phyloP scores from a whole-genome alignment of 306 rosid genomes.

The Vigna hirtella region DNA sequence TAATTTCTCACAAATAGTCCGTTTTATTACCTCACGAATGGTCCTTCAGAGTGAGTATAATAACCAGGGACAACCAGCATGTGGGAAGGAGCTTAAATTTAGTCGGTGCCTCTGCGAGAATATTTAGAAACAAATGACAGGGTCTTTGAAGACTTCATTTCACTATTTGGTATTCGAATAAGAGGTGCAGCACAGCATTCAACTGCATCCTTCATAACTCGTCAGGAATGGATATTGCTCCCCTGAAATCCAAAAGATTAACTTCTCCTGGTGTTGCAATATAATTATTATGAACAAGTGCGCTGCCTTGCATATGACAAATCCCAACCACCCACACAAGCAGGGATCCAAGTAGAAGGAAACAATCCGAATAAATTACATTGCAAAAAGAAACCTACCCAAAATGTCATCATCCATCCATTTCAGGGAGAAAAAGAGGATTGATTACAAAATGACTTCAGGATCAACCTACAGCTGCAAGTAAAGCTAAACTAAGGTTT shows the following conservation, averaged over 20 bases:
- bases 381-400: not conserved
- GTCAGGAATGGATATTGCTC: not conserved
- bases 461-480: constrained; percentile 2
- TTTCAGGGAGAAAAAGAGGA: constrained; percentile 1
- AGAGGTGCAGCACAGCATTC: not conserved
- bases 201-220: not conserved
- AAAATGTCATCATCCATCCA: constrained; percentile 14
- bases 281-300: not conserved
- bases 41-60: too few species aligned
- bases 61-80: too few species aligned
- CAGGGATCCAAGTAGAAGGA: not conserved
- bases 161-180: not conserved
- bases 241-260: not conserved
- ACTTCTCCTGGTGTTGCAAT: not conserved
- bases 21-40: not conserved
- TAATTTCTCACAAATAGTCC: too few species aligned
- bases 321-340: constrained; percentile 18
- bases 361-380: not conserved
- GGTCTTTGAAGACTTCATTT: not conserved
- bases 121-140: too few species aligned
- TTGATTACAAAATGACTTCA: constrained; percentile 22
- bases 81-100: too few species aligned
- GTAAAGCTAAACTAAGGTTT: constrained; percentile 3
- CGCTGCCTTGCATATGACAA: not conserved
- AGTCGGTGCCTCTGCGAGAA: too few species aligned